phyloP scores from a whole-genome alignment of 1,139 yeast genomes.

The Tardiomyces blankii region DNA sequence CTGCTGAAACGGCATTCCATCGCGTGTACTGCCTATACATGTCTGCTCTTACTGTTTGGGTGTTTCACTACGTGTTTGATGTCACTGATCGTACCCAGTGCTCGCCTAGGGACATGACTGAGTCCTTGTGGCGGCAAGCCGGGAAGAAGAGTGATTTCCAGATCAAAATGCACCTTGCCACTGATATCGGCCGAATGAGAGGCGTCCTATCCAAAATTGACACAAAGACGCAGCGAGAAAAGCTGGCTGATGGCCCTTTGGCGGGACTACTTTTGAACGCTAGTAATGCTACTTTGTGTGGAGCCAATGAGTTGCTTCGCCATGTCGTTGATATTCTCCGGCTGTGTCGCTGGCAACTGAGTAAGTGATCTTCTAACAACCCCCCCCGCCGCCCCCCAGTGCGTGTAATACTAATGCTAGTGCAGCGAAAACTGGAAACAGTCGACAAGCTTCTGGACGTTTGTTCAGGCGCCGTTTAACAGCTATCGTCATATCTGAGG shows the following conservation, averaged over 20 bases:
- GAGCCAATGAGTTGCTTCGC: slow-evolving; percentile 13
- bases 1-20: slow-evolving; percentile 17
- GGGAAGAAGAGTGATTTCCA: background rate
- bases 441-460: background rate
- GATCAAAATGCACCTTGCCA: background rate
- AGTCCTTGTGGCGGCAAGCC: background rate
- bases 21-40: slow-evolving; percentile 17
- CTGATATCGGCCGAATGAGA: slow-evolving; percentile 8
- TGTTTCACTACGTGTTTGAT: slow-evolving; percentile 8
- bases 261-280: slow-evolving; percentile 1
- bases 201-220: slow-evolving; percentile 8
- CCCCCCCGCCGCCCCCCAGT: too few relatives aligned
- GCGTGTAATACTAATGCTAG: too few relatives aligned
- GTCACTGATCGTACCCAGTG: background rate
- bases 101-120: background rate
- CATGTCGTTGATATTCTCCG: slow-evolving; percentile 10
- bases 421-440: background rate
- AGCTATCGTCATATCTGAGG: too few relatives aligned
- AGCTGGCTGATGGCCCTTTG: background rate
- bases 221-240: slow-evolving; percentile 3
- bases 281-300: slow-evolving; percentile 8
- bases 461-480: too few relatives aligned
- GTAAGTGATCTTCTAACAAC: slow-evolving; percentile 8
- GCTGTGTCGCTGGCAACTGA: slow-evolving; percentile 15
- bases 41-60: slow-evolving; percentile 15